Conservation (phyloP, 768 basidiomycete genomes). For the Baorangia bicolor region DNA sequence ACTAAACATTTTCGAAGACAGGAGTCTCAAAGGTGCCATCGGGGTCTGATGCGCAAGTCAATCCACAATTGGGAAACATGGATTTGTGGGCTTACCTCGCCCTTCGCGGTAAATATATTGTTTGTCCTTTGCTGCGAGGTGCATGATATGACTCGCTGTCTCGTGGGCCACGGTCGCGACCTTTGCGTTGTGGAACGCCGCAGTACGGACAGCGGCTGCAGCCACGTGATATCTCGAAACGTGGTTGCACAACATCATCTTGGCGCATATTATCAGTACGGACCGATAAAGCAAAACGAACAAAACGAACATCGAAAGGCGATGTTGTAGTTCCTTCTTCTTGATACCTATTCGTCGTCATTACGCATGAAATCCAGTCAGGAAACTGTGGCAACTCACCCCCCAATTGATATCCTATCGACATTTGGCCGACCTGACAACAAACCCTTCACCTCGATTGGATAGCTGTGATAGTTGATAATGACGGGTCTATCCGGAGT, state of each 20-base stretch:
- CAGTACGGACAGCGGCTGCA: slow-evolving; percentile 56
- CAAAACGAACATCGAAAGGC: slow-evolving; percentile 63
- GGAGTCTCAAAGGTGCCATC: slow-evolving; percentile 46
- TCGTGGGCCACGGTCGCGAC: slow-evolving; percentile 61
- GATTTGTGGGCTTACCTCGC: slow-evolving; percentile 39
- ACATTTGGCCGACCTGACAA: slow-evolving; percentile 53
- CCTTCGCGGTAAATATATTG: slow-evolving; percentile 62
- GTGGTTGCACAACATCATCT: slow-evolving; percentile 76
- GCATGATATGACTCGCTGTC: slow-evolving; percentile 54
- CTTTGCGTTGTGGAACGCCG: slow-evolving; percentile 48
- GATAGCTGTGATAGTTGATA: slow-evolving; percentile 85
- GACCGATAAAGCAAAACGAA: background rate
- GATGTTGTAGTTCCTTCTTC: slow-evolving; percentile 83
- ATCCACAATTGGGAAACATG: background rate
- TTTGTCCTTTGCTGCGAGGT: slow-evolving; percentile 58
- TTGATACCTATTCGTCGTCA: slow-evolving; percentile 39
- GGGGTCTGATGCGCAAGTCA: slow-evolving; percentile 26
- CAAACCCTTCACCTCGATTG: slow-evolving; percentile 67
- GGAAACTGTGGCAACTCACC: slow-evolving; percentile 30
- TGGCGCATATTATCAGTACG: background rate
- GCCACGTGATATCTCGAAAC: slow-evolving; percentile 71
- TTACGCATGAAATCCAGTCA: background rate
- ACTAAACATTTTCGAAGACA: slow-evolving; percentile 30
- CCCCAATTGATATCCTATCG: slow-evolving; percentile 55
- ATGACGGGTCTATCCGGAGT: slow-evolving; percentile 66